A percentile compares a stretch with the other conserved stretches of the same genome.
These are phyloP conservation scores for Claviceps sp. DNA, from an alignment of 2,329 filamentous ascomycete genomes.

Conservation along the genomic window DNA sequence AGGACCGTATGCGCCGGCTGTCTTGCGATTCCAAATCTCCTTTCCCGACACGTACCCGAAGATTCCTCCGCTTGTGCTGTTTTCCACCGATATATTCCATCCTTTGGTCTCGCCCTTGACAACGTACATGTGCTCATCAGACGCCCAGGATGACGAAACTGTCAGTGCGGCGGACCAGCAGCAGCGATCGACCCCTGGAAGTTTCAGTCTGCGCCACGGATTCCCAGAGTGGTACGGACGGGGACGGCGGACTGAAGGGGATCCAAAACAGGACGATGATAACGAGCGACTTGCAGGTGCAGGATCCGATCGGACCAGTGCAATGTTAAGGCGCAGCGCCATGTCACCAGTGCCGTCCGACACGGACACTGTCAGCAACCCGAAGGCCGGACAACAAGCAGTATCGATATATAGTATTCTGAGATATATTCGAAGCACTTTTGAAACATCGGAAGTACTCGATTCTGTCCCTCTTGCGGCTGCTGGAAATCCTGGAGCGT, in stretches of 20 bases:
- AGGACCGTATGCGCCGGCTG: constrained; percentile 82
- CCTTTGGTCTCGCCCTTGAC: constrained; percentile 83
- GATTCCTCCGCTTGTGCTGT: constrained; percentile 71
- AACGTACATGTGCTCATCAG: constrained; percentile 86
- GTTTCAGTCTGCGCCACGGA: constrained; percentile 80
- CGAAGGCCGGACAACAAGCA: constrained; percentile 26
- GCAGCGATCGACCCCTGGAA: constrained; percentile 69
- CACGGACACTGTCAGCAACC: constrained; percentile 22
- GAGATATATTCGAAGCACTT: constrained; percentile 68
- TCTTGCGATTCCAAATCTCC: constrained; percentile 80
- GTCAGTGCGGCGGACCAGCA: constrained; percentile 76
- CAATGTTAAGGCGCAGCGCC: constrained; percentile 9
- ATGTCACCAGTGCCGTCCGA: constrained; percentile 18
- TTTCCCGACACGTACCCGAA: constrained; percentile 73
- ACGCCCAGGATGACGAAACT: constrained; percentile 59
- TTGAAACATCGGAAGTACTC: constrained; percentile 63
- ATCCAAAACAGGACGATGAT: constrained; percentile 28
- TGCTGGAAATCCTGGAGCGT: constrained; percentile 81
- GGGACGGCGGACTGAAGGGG: constrained; percentile 27
- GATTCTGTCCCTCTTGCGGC: constrained; percentile 69
- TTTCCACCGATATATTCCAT: constrained; percentile 89
- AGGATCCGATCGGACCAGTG: constrained; percentile 12
- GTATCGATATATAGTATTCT: constrained; percentile 55
- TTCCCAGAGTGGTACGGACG: constrained; percentile 84
- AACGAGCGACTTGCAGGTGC: constrained; percentile 17